Percentiles rank a stretch among this genome's conserved stretches.
Conservation (phyloP, 208 protist species). For the Giardia muris region DNA sequence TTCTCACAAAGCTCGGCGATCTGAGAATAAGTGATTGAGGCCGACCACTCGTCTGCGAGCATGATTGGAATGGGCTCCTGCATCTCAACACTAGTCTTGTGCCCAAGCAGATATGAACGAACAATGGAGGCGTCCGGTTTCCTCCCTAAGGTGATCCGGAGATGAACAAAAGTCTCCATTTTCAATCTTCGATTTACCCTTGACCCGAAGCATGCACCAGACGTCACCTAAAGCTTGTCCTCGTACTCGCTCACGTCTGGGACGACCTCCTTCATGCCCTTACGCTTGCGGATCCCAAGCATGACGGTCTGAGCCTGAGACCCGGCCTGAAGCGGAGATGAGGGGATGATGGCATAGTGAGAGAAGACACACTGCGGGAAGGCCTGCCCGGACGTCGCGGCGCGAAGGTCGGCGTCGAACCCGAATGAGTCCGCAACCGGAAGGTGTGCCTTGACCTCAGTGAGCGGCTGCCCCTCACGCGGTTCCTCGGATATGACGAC, state of each 20-base stretch:
- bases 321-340: conserved; percentile 59
- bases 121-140: too few relatives aligned
- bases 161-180: too few relatives aligned
- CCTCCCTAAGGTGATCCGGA: too few relatives aligned
- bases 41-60: too few relatives aligned
- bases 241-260: conserved; percentile 24
- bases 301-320: conserved; percentile 58
- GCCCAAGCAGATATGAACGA: too few relatives aligned
- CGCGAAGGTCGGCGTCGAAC: conserved; percentile 79
- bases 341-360: conserved; percentile 75
- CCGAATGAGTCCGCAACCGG: conserved; percentile 94
- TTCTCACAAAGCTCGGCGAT: too few relatives aligned
- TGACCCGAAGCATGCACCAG: too few relatives aligned
- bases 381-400: conserved; percentile 74
- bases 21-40: too few relatives aligned
- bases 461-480: conserved; percentile 75
- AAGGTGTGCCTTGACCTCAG: conserved; percentile 82
- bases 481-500: conserved; percentile 77
- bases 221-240: conserved; percentile 33
- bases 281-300: conserved; percentile 67
- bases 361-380: conserved; percentile 95
- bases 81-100: too few relatives aligned
- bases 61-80: too few relatives aligned
- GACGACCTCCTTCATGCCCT: conserved; percentile 63
- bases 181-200: too few relatives aligned